Evolutionary conservation across 176 grass and related monocot species (phyloP).

Genomic region (Oryza meridionalis): DNA sequence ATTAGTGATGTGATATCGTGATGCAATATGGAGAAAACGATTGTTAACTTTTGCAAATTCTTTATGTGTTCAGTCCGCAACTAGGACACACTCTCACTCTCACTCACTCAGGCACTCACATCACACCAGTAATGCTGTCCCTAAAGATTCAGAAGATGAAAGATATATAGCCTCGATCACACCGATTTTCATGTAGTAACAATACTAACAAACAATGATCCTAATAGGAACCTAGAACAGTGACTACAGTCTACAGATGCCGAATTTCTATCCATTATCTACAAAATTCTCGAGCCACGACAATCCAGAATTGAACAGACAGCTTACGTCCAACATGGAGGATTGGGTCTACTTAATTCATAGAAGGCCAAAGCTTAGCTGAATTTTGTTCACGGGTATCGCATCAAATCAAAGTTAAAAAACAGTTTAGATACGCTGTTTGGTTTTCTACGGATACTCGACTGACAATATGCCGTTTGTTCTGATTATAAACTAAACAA

Average conservation of each 20-base stretch:
- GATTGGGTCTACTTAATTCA: neutral
- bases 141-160: neutral
- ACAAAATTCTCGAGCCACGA: neutral
- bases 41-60: neutral
- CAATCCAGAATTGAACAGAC: neutral
- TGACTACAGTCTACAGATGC: neutral
- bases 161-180: neutral
- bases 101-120: neutral
- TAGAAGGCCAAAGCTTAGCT: neutral
- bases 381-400: neutral
- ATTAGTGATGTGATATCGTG: neutral
- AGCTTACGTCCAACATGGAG: neutral
- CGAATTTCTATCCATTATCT: no score
- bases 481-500: no score
- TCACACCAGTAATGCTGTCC: neutral
- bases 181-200: neutral
- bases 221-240: neutral
- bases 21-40: neutral
- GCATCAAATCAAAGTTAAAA: neutral
- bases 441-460: no score
- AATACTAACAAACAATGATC: no score
- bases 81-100: conserved; percentile 4
- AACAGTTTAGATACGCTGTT: neutral
- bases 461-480: no score
- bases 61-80: neutral